A percentile compares a stretch with the other conserved stretches of the same genome.
These are phyloP conservation scores for Colletotrichum falcatum DNA, from an alignment of 2,329 filamentous ascomycete genomes.

Conservation along the genomic window DNA sequence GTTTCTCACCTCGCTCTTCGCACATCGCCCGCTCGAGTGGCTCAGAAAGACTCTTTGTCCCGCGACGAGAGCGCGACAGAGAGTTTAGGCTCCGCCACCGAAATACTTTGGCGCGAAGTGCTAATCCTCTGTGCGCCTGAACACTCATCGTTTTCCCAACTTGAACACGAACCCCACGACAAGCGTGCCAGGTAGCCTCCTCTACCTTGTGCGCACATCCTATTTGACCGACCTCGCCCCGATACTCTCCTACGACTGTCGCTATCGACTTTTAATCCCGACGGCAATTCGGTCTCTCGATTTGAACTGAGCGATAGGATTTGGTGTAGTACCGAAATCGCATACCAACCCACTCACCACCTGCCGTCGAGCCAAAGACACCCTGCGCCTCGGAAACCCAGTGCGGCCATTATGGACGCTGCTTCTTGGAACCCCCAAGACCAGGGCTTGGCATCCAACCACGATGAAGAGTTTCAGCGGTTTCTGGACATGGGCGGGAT, in stretches of 20 bases:
- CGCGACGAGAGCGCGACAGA: neutral
- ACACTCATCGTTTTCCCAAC: constrained; percentile 2
- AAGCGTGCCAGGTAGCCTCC: constrained; percentile 10
- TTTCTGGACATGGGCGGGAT: constrained; percentile 72
- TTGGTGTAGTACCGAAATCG: neutral
- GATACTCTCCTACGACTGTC: constrained; percentile 7
- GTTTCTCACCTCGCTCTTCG: neutral
- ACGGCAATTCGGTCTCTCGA: neutral
- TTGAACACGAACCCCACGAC: constrained; percentile 33
- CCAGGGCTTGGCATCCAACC: constrained; percentile 61
- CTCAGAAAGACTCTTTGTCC: neutral
- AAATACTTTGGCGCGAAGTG: constrained; percentile 22
- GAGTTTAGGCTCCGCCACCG: neutral
- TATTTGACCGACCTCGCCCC: neutral
- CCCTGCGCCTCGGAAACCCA: constrained; percentile 14
- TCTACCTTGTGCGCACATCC: constrained; percentile 12
- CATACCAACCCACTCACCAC: constrained; percentile 1
- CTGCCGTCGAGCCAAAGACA: neutral
- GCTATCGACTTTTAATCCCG: constrained; percentile 4
- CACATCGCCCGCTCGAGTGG: neutral
- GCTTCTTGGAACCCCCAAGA: constrained; percentile 68
- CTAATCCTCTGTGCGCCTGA: constrained; percentile 6
- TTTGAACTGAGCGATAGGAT: neutral
- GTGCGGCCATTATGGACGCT: constrained; percentile 63
- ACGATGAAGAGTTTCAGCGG: constrained; percentile 73